Conservation (phyloP, 257 asterid species). For the Nicotiana undulata region DNA sequence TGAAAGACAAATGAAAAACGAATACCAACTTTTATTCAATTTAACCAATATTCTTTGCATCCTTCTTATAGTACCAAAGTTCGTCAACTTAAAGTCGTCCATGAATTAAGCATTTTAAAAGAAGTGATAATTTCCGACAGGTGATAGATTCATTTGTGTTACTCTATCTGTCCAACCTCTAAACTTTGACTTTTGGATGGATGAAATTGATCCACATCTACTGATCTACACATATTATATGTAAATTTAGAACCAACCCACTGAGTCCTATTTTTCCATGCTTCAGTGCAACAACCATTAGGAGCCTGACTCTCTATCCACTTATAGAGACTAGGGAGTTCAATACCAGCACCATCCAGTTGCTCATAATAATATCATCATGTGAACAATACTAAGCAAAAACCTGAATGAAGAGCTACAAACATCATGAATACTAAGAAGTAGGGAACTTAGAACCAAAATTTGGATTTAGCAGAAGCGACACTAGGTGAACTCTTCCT, state of each 20-base stretch:
- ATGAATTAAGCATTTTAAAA: no score
- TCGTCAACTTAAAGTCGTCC: no score
- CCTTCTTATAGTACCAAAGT: no score
- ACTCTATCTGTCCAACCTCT: no score
- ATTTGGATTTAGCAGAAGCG: neutral
- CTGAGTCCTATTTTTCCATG: slow-evolving; percentile 86
- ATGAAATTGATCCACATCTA: no score
- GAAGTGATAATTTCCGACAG: no score
- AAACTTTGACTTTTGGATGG: no score
- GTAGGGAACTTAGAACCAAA: neutral
- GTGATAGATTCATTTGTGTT: no score
- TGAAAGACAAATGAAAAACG: no score
- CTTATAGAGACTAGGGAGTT: slow-evolving; percentile 81
- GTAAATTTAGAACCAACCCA: slow-evolving; percentile 80
- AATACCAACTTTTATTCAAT: no score
- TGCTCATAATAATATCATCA: slow-evolving; percentile 58
- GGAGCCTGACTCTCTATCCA: slow-evolving; percentile 93
- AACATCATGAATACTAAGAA: neutral
- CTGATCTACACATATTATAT: no score
- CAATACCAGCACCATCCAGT: slow-evolving; percentile 97
- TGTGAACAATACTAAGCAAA: neutral
- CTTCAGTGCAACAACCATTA: slow-evolving; percentile 76
- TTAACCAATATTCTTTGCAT: no score
- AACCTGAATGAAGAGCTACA: neutral
- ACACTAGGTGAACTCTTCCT: neutral